phyloP scores from a whole-genome alignment of 768 basidiomycete genomes.

The Lanmaoa pseudosensibilis region DNA sequence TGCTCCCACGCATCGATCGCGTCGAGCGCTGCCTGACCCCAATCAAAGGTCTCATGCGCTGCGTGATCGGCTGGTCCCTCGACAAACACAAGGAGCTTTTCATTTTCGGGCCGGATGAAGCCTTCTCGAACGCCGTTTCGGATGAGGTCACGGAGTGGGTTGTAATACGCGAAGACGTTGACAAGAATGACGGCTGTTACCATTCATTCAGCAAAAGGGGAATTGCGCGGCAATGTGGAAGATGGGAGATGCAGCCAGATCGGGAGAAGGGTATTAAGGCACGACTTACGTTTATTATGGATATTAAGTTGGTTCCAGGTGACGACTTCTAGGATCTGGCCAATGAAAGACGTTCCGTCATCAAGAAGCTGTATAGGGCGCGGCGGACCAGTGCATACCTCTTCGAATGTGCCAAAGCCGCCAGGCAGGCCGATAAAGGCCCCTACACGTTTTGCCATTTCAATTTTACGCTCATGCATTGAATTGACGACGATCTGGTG shows the following conservation, averaged over 20 bases:
- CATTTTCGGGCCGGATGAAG: conserved; percentile 68
- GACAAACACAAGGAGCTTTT: conserved; percentile 67
- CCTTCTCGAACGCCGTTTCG: conserved; percentile 63
- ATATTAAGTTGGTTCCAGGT: conserved; percentile 95
- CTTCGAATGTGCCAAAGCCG: conserved; percentile 94
- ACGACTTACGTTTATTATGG: conserved; percentile 71
- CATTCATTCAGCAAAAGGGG: background rate
- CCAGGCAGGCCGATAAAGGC: conserved; percentile 92
- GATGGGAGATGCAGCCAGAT: background rate
- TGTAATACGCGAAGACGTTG: conserved; percentile 84
- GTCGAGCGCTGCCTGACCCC: conserved; percentile 69
- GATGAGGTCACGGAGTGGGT: conserved; percentile 78
- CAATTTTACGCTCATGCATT: conserved; percentile 88
- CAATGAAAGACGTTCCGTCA: conserved; percentile 5
- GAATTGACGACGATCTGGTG: conserved; percentile 68
- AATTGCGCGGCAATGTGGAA: background rate
- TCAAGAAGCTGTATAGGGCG: background rate
- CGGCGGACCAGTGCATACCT: conserved; percentile 41
- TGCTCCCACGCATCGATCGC: conserved; percentile 64
- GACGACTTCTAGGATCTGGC: conserved; percentile 81
- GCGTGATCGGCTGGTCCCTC: conserved; percentile 60
- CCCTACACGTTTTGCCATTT: conserved; percentile 79
- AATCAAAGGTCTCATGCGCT: conserved; percentile 66
- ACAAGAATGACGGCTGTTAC: conserved; percentile 74
- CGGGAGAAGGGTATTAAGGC: background rate